Evolutionary conservation across 2,329 filamentous ascomycete genomes (phyloP), one percentile per base, ranked within the genome.

Genomic region (Ophiocordyceps camponoti-floridani): DNA sequence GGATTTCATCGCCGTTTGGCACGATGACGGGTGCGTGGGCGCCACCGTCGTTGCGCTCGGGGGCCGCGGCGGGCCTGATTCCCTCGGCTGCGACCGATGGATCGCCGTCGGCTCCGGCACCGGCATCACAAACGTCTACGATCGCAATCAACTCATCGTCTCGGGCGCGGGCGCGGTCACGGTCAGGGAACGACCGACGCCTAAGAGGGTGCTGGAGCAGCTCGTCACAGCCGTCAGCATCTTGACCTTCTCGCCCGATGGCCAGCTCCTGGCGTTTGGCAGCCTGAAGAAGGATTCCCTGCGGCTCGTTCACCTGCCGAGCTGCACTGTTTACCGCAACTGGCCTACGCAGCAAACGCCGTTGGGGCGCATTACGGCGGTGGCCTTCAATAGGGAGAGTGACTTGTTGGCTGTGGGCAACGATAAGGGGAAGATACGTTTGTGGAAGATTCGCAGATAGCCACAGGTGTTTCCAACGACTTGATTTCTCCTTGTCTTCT

Each of bases 261-360:
- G 87, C 1, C 91, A 98, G 64, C 66, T 96, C 43, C 65, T 98
- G 52, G 85, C 79, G 0, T 87, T 96, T 68, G 84, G 79, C 38
- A 93, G 84, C 62, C 75, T 75, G 72, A 94, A 94, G 71, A 82
- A 82, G 58, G 87, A 95, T 63, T 85, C 88, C 0, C 65, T 98
- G 59, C 73, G 83, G 55, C 65, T 98, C 51, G 86, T 89, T 30
- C 91, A 98, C 62, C 65, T 98, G 52, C 88, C 89, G 0, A 88
- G 77, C 52, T 94, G 87, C 61, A 94, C 87, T 1, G 85, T 96
- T 18, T 98, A 91, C 70, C 79, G 81, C 55, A 98, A 98, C 63
- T 98, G 91, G 91, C 91, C 91, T 23, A 98, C 89, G 45, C 76
- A 79, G 50, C 80, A 83, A 59, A 98, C 91, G 46, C 87, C 88